Base-by-base conservation (phyloP, 192 early-diverging fungal species). In the Physocladia obscura region DNA sequence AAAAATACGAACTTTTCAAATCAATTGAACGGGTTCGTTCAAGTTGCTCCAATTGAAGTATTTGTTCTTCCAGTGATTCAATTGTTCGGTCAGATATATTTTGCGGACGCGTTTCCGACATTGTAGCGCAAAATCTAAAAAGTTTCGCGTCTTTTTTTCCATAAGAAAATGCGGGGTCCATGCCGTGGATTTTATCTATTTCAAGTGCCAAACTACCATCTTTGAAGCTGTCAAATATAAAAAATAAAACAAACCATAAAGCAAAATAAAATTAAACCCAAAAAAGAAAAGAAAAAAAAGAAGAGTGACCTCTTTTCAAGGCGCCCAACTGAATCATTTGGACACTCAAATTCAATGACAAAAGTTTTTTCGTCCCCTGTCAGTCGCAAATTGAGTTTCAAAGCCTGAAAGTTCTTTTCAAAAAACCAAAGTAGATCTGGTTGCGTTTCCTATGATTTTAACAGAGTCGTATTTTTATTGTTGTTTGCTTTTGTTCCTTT, bases 171-270 rank as follows among this genome's bases (percentile, higher is more conserved):
- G 74, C 72, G 6, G 83, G 83, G 65, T 85, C 83, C 44, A 85
- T 67, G 2, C 83, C 80, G 51, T 85, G 83, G n/a, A 85, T 82
- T 57, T 85, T 85, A 62, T 85, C 83, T 31, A 85, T 71, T 58
- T 85, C 83, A 11, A 60, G 50, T 13, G 69, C 73, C 19, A 85
- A 49, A 2, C 50, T 50, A 19, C 79, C 79, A 60, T 85, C 83
- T 57, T 85, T 85, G 60, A 85, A 81, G 22, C 68, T 68, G 37
- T 30, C 17, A 3, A 1, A 47, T 36, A 62, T 37, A 5, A 62
- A 30, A 19, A 44, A 29, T 47, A 19, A 64, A 13, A 24, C 1
- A 55, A 64, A 26, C 3, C 21, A 27, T 31, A 13, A 8, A 44
- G 39, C 21, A 0, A 61, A 26, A 24, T 61, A 21, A 61, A 15